phyloP scores from a whole-genome alignment of 352 stramenopile genomes.

The Phytopythium vexans region DNA sequence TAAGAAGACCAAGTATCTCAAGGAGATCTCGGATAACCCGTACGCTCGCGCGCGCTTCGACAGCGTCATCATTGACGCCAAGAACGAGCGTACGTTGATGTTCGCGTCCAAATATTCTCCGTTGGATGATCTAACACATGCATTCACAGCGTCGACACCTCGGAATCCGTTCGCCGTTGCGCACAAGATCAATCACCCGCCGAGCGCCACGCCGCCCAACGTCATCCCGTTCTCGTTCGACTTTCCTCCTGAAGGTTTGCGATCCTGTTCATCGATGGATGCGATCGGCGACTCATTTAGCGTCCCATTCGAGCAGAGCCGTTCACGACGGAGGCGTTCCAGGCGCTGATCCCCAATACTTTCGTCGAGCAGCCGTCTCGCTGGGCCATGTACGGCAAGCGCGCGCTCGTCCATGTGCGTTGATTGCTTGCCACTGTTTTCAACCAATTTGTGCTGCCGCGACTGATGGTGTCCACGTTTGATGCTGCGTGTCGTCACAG shows the following conservation, averaged over 20 bases:
- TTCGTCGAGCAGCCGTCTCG: conserved; percentile 80
- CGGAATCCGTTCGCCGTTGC: conserved; percentile 69
- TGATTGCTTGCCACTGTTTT: no score
- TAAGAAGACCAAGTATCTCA: conserved; percentile 72
- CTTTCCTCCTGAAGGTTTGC: conserved; percentile 65
- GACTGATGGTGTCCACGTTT: no score
- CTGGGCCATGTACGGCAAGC: conserved; percentile 82
- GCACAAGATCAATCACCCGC: conserved; percentile 88
- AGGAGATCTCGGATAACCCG: conserved; percentile 70
- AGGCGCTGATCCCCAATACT: conserved; percentile 76
- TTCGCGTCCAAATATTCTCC: neutral
- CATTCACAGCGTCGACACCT: conserved; percentile 38
- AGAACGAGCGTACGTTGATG: conserved; percentile 54
- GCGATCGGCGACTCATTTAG: neutral
- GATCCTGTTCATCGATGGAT: neutral
- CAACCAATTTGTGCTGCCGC: no score
- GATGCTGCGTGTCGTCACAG: conserved; percentile 16
- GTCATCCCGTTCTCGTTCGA: conserved; percentile 82
- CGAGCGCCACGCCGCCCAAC: conserved; percentile 58
- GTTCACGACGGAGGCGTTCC: conserved; percentile 54
- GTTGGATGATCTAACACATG: neutral
- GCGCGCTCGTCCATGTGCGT: conserved; percentile 79
- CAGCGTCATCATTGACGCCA: conserved; percentile 84
- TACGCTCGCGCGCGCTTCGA: conserved; percentile 82
- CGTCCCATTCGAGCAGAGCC: conserved; percentile 32